These are phyloP conservation scores for Thielaviopsis ethacetica DNA, from an alignment of 2,329 filamentous ascomycete genomes.

Conservation along the genomic window DNA sequence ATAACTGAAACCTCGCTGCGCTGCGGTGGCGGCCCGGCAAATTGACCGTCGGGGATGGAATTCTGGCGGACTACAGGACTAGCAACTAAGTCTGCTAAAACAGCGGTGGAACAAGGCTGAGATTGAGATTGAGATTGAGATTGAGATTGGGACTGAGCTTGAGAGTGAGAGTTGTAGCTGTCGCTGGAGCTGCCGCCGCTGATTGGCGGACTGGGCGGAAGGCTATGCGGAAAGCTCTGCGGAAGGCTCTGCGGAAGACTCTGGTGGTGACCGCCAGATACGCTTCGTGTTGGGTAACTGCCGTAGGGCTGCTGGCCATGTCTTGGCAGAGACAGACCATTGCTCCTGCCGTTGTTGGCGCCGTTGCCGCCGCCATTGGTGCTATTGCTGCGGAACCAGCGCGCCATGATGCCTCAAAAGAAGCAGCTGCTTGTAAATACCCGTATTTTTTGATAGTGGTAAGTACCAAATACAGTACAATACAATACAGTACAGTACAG, in stretches of 20 bases:
- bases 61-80: not conserved
- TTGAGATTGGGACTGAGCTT: not conserved
- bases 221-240: not conserved
- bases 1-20: not conserved
- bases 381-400: not conserved
- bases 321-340: not conserved
- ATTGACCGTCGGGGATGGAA: not conserved
- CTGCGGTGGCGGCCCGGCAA: not conserved
- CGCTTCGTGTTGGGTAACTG: not conserved
- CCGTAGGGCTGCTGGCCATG: not conserved
- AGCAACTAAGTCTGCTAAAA: not conserved
- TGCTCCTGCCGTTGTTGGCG: not conserved
- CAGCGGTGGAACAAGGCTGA: not conserved
- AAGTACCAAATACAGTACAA: too few species aligned
- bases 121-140: not conserved
- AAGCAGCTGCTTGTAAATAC: too few species aligned
- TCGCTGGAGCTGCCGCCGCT: not conserved
- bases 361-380: not conserved
- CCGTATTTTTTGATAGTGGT: too few species aligned
- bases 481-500: too few species aligned
- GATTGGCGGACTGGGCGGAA: not conserved
- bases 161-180: not conserved
- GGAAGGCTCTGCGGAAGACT: not conserved
- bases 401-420: not conserved
- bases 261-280: not conserved